These are phyloP conservation scores for Gossypium turneri DNA, from an alignment of 345 rosid species.

Conservation along the genomic window DNA sequence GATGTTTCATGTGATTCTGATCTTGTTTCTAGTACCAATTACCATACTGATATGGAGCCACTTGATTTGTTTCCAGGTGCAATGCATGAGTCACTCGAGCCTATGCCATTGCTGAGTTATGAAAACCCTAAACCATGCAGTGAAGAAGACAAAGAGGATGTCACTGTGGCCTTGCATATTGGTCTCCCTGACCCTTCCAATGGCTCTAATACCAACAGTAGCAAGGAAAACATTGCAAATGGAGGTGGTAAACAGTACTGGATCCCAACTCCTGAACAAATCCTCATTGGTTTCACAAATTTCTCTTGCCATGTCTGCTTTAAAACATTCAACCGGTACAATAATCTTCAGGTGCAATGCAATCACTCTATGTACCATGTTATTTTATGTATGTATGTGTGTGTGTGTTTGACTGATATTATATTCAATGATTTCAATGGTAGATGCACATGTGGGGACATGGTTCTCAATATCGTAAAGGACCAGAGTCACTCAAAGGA, in stretches of 20 bases:
- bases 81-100: slow-evolving; percentile 15
- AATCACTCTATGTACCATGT: neutral
- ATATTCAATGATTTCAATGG: neutral
- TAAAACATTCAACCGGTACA: slow-evolving; percentile 92
- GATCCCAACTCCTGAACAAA: slow-evolving; percentile 83
- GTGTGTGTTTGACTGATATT: neutral
- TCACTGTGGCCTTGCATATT: slow-evolving; percentile 57
- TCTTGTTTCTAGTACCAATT: slow-evolving; percentile 28
- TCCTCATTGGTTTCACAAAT: slow-evolving; percentile 68
- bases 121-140: slow-evolving; percentile 27
- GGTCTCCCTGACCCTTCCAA: slow-evolving; percentile 60
- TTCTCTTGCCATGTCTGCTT: slow-evolving; percentile 82
- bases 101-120: slow-evolving; percentile 28
- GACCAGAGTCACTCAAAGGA: slow-evolving; percentile 72
- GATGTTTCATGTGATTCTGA: slow-evolving; percentile 23
- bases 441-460: slow-evolving; percentile 99
- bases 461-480: slow-evolving; percentile 75
- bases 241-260: slow-evolving; percentile 45
- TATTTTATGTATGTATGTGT: neutral
- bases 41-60: slow-evolving; percentile 30
- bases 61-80: slow-evolving; percentile 47
- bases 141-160: slow-evolving; percentile 38
- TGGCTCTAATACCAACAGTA: slow-evolving; percentile 3
- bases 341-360: slow-evolving; percentile 82
- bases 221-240: slow-evolving; percentile 19